Base-by-base conservation (phyloP, 2,329 filamentous ascomycete species). In the Verticillium albo-atrum region DNA sequence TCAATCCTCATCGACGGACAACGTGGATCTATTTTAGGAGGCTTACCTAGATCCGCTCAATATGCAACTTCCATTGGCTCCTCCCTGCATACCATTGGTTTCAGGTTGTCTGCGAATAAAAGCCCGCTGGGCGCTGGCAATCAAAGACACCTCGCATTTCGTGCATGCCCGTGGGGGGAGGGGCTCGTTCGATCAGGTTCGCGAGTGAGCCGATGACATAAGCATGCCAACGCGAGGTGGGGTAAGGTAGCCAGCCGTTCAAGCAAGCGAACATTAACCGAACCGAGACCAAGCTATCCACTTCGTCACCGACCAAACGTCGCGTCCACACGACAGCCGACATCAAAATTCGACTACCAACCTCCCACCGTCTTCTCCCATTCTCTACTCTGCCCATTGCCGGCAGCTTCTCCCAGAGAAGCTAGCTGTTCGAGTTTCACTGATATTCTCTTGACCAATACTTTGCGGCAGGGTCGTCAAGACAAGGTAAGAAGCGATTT, bases 31-130 rank as follows among this genome's bases (percentile, higher is more conserved):
- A 63, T 62, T 63, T 61, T 57, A 57, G 62, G 61, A 52, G 25
- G 50, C 35, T 20, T 17, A 25, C 37, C 37, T 52, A 54, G 50
- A 26, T 54, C 56, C 55, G 25, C 60, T 62, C 56, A 47, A 55
- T 55, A 54, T 56, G 54, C 25, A 25, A 32, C 20, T 47, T 9
- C 20, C n/a, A 47, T 47, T 47, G 42, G 42, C 20, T 47, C 54
- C 58, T 61, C 42, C 37, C 37, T 10, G 10, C 37, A 28, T 58
- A 60, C 72, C 68, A 69, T 71, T 64, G 70, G 71, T 73, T 73
- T 73, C 71, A 73, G 71, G 66, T 70, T 69, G 71, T 67, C 62
- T 65, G 66, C 68, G 66, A 60, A 63, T 70, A 66, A 26, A 55
- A 64, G 59, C 70, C 70, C 42, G n/a, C 20, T 23, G 20, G 42